Percentiles rank a stretch among this genome's conserved stretches.
These are phyloP conservation scores for Aschersonia sp. DNA, from an alignment of 2,329 filamentous ascomycete species.

Conservation along the genomic window DNA sequence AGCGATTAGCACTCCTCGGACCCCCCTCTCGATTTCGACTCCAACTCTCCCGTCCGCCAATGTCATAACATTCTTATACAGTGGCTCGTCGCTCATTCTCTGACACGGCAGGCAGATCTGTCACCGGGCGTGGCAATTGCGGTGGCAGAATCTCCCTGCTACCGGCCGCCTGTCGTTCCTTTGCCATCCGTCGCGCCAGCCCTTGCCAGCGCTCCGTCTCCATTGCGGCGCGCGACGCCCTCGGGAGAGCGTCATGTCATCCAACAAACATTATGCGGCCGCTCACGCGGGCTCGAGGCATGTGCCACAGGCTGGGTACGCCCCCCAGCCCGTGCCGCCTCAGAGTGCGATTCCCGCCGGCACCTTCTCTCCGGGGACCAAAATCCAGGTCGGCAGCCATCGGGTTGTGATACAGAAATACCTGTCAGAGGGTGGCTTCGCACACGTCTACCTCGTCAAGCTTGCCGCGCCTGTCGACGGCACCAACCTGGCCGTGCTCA, in stretches of 20 bases:
- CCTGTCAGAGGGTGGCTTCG: slow-evolving; percentile 93
- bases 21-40: too few relatives aligned
- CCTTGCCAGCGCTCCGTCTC: background rate
- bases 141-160: too few relatives aligned
- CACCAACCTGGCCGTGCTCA: slow-evolving; percentile 71
- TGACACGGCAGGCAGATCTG: too few relatives aligned
- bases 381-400: slow-evolving; percentile 89
- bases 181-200: background rate
- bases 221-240: background rate
- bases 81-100: too few relatives aligned
- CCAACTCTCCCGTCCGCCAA: too few relatives aligned
- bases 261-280: slow-evolving; percentile 19
- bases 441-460: slow-evolving; percentile 93
- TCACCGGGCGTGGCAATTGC: too few relatives aligned
- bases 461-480: slow-evolving; percentile 64
- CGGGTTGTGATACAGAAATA: slow-evolving; percentile 93
- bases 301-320: slow-evolving; percentile 28
- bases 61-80: too few relatives aligned
- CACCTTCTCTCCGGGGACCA: slow-evolving; percentile 85
- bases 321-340: slow-evolving; percentile 14
- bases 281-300: slow-evolving; percentile 14
- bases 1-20: too few relatives aligned
- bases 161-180: background rate
- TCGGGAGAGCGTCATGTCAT: slow-evolving; percentile 16
- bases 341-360: slow-evolving; percentile 46